These are phyloP conservation scores for Musa troglodytarum DNA, from an alignment of 176 grass and related monocot genomes.

Conservation along the genomic window DNA sequence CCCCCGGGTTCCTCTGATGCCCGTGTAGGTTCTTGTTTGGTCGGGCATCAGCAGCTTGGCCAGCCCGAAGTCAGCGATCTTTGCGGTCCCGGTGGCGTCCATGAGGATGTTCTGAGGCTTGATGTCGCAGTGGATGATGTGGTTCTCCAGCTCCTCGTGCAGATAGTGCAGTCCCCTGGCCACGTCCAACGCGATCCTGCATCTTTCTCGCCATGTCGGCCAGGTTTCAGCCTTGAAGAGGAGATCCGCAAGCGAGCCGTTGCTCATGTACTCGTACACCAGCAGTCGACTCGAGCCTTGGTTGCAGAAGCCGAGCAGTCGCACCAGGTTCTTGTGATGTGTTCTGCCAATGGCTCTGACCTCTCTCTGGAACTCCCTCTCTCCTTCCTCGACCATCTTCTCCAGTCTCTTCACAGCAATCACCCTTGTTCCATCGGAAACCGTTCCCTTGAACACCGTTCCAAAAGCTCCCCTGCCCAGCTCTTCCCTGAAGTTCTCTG, in stretches of 20 bases:
- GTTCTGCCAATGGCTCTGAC: slow-evolving; percentile 37
- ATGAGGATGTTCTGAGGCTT: slow-evolving; percentile 55
- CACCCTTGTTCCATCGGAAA: neutral
- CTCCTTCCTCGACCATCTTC: slow-evolving; percentile 34
- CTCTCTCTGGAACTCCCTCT: slow-evolving; percentile 37
- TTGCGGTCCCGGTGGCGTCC: slow-evolving; percentile 29
- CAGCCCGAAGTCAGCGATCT: slow-evolving; percentile 53
- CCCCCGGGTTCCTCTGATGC: slow-evolving; percentile 34
- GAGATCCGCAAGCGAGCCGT: slow-evolving; percentile 43
- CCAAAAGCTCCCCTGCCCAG: slow-evolving; percentile 3
- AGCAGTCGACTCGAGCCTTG: slow-evolving; percentile 31
- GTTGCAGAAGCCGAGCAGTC: slow-evolving; percentile 44
- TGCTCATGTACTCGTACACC: slow-evolving; percentile 51
- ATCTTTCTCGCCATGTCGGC: slow-evolving; percentile 28
- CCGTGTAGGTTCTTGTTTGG: slow-evolving; percentile 34
- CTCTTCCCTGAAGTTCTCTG: slow-evolving; percentile 6
- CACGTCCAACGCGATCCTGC: slow-evolving; percentile 21
- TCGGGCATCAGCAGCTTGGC: slow-evolving; percentile 39
- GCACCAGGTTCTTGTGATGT: slow-evolving; percentile 48
- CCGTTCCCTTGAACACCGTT: neutral
- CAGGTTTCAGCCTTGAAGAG: slow-evolving; percentile 25
- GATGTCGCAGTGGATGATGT: slow-evolving; percentile 50
- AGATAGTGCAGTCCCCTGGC: slow-evolving; percentile 35
- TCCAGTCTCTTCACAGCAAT: slow-evolving; percentile 44
- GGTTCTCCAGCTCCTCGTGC: slow-evolving; percentile 29